Evolutionary conservation across 2,329 filamentous ascomycete genomes (phyloP).

Genomic region (Paecilomyces niveus): DNA sequence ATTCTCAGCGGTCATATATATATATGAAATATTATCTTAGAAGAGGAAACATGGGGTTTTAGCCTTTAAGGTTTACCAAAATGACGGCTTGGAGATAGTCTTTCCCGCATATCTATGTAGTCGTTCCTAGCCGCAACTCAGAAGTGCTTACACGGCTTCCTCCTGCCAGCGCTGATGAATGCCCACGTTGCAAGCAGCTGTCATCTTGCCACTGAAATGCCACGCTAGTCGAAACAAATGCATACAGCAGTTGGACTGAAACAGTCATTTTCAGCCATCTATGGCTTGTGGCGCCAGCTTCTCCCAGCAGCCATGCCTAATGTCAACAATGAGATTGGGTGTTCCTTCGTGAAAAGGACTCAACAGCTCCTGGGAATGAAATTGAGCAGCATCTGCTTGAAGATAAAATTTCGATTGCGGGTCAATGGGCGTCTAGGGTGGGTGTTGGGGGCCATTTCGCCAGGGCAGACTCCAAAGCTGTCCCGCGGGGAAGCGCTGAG

Average conservation of each 20-base stretch:
- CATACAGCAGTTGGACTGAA: neutral
- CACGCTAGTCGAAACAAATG: neutral
- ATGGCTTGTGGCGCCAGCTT: neutral
- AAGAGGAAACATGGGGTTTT: too few relatives aligned
- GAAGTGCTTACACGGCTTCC: neutral
- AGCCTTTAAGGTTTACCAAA: too few relatives aligned
- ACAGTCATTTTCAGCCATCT: neutral
- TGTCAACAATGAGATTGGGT: neutral
- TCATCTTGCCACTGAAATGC: neutral
- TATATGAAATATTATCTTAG: too few relatives aligned
- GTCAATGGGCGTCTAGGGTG: neutral
- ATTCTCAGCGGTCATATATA: too few relatives aligned
- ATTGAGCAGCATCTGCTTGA: neutral
- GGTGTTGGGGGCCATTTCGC: neutral
- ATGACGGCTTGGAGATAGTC: too few relatives aligned
- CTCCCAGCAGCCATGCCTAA: neutral
- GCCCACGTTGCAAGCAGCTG: neutral
- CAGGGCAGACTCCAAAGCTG: neutral
- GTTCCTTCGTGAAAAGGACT: neutral
- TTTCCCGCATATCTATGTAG: neutral
- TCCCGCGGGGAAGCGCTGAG: neutral
- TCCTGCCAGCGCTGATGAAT: neutral
- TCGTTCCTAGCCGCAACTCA: neutral
- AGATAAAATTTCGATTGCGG: neutral
- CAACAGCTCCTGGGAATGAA: neutral